Percentiles rank a stretch among this genome's conserved stretches.
Conservation (phyloP, 768 basidiomycete species). For the Thelephora ganbajun region DNA sequence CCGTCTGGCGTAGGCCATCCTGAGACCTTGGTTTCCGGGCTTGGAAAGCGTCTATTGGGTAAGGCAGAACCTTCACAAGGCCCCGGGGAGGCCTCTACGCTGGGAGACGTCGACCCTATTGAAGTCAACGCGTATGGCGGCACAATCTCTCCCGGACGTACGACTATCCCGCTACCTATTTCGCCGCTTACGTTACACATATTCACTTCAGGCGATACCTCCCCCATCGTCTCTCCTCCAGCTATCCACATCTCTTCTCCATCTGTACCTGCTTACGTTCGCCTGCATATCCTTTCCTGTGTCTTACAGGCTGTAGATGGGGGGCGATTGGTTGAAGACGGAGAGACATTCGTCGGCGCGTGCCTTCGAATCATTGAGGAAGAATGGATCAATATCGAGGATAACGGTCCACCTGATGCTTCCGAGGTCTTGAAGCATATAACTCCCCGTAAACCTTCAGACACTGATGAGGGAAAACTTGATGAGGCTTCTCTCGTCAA, state of each 20-base stretch:
- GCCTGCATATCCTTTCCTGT: constrained; percentile 63
- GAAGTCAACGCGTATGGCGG: too few relatives aligned
- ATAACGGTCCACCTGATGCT: constrained; percentile 64
- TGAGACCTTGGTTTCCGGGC: constrained; percentile 37
- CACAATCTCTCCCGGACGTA: constrained; percentile 19
- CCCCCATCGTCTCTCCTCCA: constrained; percentile 33
- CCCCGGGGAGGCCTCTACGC: constrained; percentile 43
- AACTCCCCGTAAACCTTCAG: constrained; percentile 18
- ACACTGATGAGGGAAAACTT: background rate
- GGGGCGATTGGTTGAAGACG: constrained; percentile 43
- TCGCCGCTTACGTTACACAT: constrained; percentile 57
- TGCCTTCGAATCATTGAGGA: constrained; percentile 58
- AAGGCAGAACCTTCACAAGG: constrained; percentile 21
- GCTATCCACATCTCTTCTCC: constrained; percentile 66
- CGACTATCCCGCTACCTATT: constrained; percentile 50
- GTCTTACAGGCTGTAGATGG: constrained; percentile 43
- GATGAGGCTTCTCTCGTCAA: background rate
- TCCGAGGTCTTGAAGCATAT: constrained; percentile 51
- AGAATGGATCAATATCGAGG: constrained; percentile 52
- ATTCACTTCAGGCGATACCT: constrained; percentile 34
- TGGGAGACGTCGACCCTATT: constrained; percentile 32
- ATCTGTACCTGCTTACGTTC: constrained; percentile 63
- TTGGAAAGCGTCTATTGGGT: constrained; percentile 44
- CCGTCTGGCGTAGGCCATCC: constrained; percentile 28
- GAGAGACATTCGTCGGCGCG: constrained; percentile 62